Percentiles rank a stretch among this genome's conserved stretches.
These are phyloP conservation scores for Acmispon strigosus DNA, from an alignment of 306 rosid genomes.

Conservation along the genomic window DNA sequence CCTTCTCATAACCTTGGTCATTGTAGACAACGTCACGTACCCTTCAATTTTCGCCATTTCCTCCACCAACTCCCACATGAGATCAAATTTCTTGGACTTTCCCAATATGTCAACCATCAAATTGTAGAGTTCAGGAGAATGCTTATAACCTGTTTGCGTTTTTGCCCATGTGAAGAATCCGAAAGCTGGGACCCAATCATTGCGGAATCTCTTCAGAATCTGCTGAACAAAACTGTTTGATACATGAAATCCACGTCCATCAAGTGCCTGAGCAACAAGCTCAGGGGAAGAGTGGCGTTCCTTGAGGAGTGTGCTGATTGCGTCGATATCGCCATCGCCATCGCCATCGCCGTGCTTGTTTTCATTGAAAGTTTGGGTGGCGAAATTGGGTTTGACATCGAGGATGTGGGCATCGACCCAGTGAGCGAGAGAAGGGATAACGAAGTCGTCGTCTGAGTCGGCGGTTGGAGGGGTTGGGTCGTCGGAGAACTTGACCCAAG, in stretches of 20 bases:
- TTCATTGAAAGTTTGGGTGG: neutral
- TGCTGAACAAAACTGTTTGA: conserved; percentile 41
- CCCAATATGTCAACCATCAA: conserved; percentile 66
- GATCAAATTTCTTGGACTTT: conserved; percentile 33
- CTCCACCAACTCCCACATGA: conserved; percentile 60
- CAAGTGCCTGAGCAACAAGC: conserved; percentile 39
- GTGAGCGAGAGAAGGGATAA: conserved; percentile 65
- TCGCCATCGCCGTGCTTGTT: conserved; percentile 14
- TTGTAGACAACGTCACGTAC: conserved; percentile 44
- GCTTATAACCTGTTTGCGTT: conserved; percentile 57
- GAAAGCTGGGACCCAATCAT: conserved; percentile 58
- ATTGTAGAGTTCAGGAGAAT: conserved; percentile 40
- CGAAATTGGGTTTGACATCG: conserved; percentile 7
- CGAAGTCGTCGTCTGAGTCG: conserved; percentile 47
- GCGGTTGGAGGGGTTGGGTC: conserved; percentile 12
- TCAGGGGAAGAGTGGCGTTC: conserved; percentile 41
- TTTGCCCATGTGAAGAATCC: conserved; percentile 81
- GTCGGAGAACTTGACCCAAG: conserved; percentile 54
- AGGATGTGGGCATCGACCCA: conserved; percentile 54
- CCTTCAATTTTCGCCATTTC: conserved; percentile 52
- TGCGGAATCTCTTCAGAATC: conserved; percentile 57
- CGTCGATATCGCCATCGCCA: conserved; percentile 29
- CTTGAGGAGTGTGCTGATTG: conserved; percentile 41
- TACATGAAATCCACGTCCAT: conserved; percentile 16
- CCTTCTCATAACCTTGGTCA: conserved; percentile 59